These are phyloP conservation scores for Solanum dulcamara DNA, from an alignment of 257 asterid species.

Conservation along the genomic window DNA sequence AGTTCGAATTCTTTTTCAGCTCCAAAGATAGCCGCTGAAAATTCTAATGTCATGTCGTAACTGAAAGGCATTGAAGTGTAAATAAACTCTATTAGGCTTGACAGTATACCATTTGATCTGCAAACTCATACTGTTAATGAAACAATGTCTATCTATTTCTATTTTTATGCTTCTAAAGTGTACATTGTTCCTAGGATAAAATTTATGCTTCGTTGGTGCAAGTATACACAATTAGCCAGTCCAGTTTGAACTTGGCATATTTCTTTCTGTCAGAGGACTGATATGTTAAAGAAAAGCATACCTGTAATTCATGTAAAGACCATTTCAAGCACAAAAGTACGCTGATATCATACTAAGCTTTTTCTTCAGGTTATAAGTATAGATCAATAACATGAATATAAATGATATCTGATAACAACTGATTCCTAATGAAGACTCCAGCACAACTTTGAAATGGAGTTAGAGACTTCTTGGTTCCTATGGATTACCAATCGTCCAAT, in stretches of 20 bases:
- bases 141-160: background rate
- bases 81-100: background rate
- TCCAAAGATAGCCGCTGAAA: slow-evolving; percentile 88
- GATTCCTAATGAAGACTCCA: background rate
- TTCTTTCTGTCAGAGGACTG: background rate
- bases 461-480: background rate
- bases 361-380: background rate
- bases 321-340: background rate
- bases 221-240: background rate
- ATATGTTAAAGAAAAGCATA: background rate
- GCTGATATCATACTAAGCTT: background rate
- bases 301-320: background rate
- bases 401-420: background rate
- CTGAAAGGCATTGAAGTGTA: slow-evolving; percentile 31
- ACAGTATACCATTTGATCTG: background rate
- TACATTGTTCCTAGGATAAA: background rate
- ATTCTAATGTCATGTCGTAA: slow-evolving; percentile 78
- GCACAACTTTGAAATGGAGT: background rate
- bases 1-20: slow-evolving; percentile 87
- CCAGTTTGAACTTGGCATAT: background rate
- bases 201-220: background rate
- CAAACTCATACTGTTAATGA: background rate
- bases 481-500: background rate
- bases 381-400: background rate
- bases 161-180: background rate